Percentiles rank a stretch among this genome's conserved stretches.
Conservation (phyloP, 192 early-diverging fungal species). For the Umbelopsis sp. region DNA sequence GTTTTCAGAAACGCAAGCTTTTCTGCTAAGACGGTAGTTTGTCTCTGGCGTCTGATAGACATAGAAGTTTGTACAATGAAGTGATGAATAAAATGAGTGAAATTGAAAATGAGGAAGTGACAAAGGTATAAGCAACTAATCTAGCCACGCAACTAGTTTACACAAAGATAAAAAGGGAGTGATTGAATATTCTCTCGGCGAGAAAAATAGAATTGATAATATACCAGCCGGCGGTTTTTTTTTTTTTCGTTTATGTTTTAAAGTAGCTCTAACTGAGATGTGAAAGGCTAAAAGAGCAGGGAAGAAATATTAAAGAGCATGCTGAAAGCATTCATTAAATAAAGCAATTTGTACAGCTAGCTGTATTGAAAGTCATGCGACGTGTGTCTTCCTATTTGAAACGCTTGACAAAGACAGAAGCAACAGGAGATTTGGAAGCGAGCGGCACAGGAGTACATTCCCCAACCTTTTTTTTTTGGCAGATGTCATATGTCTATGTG, state of each 20-base stretch:
- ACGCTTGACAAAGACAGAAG: too few relatives aligned
- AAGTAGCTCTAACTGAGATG: conserved; percentile 1
- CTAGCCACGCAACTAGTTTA: too few relatives aligned
- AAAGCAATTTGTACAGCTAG: too few relatives aligned
- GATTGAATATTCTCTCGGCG: not conserved
- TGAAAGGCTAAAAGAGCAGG: not conserved
- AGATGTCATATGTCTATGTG: too few relatives aligned
- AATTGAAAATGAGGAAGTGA: not conserved
- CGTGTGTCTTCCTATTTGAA: too few relatives aligned
- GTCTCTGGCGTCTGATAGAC: not conserved
- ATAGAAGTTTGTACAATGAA: not conserved
- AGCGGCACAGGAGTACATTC: too few relatives aligned
- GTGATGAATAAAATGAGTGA: not conserved
- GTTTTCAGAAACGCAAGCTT: not conserved
- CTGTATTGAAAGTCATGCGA: too few relatives aligned
- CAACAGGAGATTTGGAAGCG: too few relatives aligned
- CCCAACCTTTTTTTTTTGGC: too few relatives aligned
- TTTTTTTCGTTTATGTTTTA: not conserved
- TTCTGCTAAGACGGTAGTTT: conserved; percentile 1
- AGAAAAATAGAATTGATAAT: not conserved
- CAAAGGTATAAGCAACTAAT: not conserved
- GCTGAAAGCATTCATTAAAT: too few relatives aligned
- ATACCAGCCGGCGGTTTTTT: not conserved
- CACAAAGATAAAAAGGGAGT: not conserved
- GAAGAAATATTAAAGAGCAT: too few relatives aligned